These are phyloP conservation scores for Epipyxis sp. DNA, from an alignment of 108 stramenopile genomes.

Conservation along the genomic window DNA sequence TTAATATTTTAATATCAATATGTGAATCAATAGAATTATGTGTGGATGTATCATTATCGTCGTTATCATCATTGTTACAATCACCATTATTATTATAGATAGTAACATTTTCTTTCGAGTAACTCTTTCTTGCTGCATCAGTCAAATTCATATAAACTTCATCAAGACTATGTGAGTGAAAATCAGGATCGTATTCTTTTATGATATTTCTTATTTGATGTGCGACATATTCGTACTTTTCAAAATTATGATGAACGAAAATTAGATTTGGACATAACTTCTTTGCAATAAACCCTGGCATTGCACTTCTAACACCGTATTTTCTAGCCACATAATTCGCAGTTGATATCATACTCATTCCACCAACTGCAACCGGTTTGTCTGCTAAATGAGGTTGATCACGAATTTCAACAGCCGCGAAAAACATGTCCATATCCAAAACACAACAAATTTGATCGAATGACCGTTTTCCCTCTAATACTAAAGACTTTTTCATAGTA, in stretches of 20 bases:
- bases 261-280: constrained; percentile 57
- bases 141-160: constrained; percentile 90
- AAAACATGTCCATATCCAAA: constrained; percentile 91
- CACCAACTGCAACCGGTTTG: constrained; percentile 82
- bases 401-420: constrained; percentile 77
- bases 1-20: background rate
- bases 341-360: constrained; percentile 77
- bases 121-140: constrained; percentile 1
- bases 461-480: constrained; percentile 35
- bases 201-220: constrained; percentile 63
- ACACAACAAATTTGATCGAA: constrained; percentile 61
- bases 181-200: constrained; percentile 78
- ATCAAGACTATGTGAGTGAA: constrained; percentile 71
- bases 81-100: constrained; percentile 27
- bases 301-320: constrained; percentile 91
- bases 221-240: constrained; percentile 71
- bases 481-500: background rate
- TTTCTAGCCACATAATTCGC: constrained; percentile 83
- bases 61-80: constrained; percentile 16
- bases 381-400: constrained; percentile 70
- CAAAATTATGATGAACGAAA: constrained; percentile 70
- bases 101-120: background rate
- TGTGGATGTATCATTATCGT: background rate
- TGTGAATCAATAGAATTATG: constrained; percentile 38
- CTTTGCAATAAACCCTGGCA: constrained; percentile 92